phyloP scores from a whole-genome alignment of 2,329 filamentous ascomycete species.

The Fusarium oligoseptatum region DNA sequence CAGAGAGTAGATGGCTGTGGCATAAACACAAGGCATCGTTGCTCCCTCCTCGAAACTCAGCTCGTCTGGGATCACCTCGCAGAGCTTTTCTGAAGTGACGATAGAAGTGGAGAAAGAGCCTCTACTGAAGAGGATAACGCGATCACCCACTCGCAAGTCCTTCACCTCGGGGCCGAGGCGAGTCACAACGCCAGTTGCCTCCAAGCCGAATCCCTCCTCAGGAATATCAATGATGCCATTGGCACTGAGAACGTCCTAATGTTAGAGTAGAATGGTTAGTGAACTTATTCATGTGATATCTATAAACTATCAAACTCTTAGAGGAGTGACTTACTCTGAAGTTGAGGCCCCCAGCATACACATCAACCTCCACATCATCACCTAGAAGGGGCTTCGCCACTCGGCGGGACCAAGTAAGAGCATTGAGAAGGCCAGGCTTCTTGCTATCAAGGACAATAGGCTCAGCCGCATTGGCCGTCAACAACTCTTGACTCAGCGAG shows the following conservation, averaged over 20 bases:
- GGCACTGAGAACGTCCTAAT: constrained; percentile 56
- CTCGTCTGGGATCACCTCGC: constrained; percentile 50
- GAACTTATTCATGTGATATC: neutral
- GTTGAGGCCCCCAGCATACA: constrained; percentile 32
- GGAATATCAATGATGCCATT: constrained; percentile 46
- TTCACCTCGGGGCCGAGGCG: constrained; percentile 45
- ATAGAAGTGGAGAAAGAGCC: constrained; percentile 40
- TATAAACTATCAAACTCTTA: neutral
- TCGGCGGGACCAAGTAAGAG: constrained; percentile 34
- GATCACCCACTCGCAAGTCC: constrained; percentile 51
- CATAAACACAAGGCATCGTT: constrained; percentile 52
- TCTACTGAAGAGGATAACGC: constrained; percentile 50
- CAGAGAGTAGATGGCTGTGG: constrained; percentile 52
- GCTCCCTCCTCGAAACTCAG: constrained; percentile 54
- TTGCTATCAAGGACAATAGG: constrained; percentile 14
- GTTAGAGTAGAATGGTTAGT: neutral
- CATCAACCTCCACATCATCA: constrained; percentile 53
- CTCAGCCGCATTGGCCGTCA: neutral
- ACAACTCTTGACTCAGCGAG: constrained; percentile 39
- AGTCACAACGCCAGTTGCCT: constrained; percentile 49
- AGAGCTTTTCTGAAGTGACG: constrained; percentile 30
- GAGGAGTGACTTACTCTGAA: constrained; percentile 29
- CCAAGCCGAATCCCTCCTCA: constrained; percentile 44
- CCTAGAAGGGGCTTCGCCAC: constrained; percentile 6
- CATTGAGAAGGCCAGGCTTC: constrained; percentile 38